Evolutionary conservation across 345 rosid genomes (phyloP).

Genomic region (Salix exigua): DNA sequence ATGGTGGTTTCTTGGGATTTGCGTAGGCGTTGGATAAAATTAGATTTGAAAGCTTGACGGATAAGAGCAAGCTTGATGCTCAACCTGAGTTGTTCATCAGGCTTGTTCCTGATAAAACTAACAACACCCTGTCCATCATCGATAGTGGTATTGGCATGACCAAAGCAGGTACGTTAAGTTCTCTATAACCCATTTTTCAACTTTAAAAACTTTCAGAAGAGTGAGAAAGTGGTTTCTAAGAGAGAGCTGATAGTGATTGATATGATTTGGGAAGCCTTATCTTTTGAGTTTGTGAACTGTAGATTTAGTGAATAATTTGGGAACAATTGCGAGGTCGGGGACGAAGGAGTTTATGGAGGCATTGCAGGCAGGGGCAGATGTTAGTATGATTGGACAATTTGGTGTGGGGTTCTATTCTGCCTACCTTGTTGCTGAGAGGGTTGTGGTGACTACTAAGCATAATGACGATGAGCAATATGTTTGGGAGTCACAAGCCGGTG

Average conservation of each 20-base stretch:
- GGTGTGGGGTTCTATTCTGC: slow-evolving; percentile 96
- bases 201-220: neutral
- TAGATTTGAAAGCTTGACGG: slow-evolving; percentile 69
- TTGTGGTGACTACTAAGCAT: slow-evolving; percentile 73
- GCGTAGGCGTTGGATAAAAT: slow-evolving; percentile 78
- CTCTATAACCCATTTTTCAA: neutral
- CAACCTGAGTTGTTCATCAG: slow-evolving; percentile 79
- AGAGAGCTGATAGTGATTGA: neutral
- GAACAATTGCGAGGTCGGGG: slow-evolving; percentile 89
- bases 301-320: slow-evolving; percentile 85
- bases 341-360: slow-evolving; percentile 96
- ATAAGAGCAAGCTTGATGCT: slow-evolving; percentile 84
- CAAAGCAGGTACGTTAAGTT: slow-evolving; percentile 52
- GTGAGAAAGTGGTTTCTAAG: neutral
- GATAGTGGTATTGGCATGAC: slow-evolving; percentile 90
- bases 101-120: slow-evolving; percentile 63
- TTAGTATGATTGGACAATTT: slow-evolving; percentile 90
- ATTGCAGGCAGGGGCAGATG: slow-evolving; percentile 87
- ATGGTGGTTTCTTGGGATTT: neutral
- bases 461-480: slow-evolving; percentile 80
- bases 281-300: neutral
- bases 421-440: slow-evolving; percentile 83
- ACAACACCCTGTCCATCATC: slow-evolving; percentile 66
- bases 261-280: neutral
- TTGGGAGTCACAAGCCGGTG: slow-evolving; percentile 98